phyloP scores from a whole-genome alignment of 1,284 basidiomycete species.

The Ustilago trichophora region DNA sequence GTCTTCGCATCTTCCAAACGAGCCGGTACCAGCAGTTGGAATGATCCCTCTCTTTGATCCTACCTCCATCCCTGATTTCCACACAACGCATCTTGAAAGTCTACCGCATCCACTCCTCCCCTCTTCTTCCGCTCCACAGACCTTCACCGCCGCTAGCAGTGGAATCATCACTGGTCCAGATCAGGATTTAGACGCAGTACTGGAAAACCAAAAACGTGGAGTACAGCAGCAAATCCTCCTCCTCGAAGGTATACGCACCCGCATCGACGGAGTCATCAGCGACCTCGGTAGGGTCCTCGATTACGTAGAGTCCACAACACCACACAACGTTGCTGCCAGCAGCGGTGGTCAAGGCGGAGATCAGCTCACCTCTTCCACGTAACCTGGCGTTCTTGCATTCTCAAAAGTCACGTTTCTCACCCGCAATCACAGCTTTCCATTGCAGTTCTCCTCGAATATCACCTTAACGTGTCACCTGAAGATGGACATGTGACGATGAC shows the following conservation, averaged over 20 bases:
- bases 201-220: not conserved
- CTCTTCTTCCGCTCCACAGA: not conserved
- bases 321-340: no score
- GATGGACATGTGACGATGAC: no score
- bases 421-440: no score
- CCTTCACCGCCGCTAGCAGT: not conserved
- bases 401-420: no score
- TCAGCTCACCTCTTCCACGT: no score
- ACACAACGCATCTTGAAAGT: slow-evolving; percentile 43
- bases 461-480: no score
- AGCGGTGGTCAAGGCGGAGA: no score
- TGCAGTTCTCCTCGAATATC: no score
- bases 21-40: slow-evolving; percentile 6
- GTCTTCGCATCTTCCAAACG: not conserved
- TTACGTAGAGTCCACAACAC: not conserved
- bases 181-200: not conserved
- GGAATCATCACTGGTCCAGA: not conserved
- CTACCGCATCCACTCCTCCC: slow-evolving; percentile 40
- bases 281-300: slow-evolving; percentile 21
- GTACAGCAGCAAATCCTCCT: slow-evolving; percentile 14
- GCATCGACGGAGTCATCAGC: slow-evolving; percentile 18
- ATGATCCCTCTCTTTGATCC: slow-evolving; percentile 57
- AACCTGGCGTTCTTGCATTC: no score
- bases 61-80: slow-evolving; percentile 46
- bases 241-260: slow-evolving; percentile 11